A percentile compares a stretch with the other conserved stretches of the same genome.
Conservation (phyloP, 2,329 filamentous ascomycete genomes). For the Calonectria fujianensis region DNA sequence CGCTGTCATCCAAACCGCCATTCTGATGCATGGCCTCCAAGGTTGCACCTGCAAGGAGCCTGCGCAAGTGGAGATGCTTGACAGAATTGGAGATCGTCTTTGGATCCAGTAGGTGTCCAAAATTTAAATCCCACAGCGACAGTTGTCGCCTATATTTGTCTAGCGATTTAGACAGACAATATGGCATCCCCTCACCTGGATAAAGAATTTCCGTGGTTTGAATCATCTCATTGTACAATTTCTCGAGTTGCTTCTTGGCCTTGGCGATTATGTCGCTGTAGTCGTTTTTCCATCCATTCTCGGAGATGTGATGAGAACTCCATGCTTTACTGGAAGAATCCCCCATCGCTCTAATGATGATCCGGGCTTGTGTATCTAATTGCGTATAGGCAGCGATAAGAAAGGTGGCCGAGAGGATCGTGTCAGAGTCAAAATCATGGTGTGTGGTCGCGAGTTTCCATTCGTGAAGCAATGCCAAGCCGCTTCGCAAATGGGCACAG, state of each 20-base stretch:
- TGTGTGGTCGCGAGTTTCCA: conserved; percentile 5
- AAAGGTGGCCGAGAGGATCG: neutral
- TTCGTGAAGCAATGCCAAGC: conserved; percentile 12
- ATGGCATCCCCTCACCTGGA: no score
- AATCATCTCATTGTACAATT: conserved; percentile 12
- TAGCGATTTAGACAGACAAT: neutral
- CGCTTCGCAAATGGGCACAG: conserved; percentile 23
- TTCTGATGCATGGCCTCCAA: neutral
- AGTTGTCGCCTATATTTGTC: neutral
- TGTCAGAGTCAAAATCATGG: neutral
- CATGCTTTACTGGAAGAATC: neutral
- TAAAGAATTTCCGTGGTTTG: neutral
- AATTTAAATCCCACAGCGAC: conserved; percentile 11
- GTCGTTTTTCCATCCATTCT: conserved; percentile 21
- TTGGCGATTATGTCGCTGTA: neutral
- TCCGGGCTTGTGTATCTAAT: conserved; percentile 33
- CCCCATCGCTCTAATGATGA: neutral
- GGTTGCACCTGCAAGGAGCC: conserved; percentile 15
- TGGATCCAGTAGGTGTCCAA: neutral
- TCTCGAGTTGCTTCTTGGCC: conserved; percentile 24
- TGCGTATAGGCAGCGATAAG: conserved; percentile 28
- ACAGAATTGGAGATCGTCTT: neutral
- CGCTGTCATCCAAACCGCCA: neutral
- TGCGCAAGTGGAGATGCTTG: neutral
- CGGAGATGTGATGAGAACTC: neutral